Base-by-base conservation (phyloP, 306 rosid genomes). In the Acacia acuminata region DNA sequence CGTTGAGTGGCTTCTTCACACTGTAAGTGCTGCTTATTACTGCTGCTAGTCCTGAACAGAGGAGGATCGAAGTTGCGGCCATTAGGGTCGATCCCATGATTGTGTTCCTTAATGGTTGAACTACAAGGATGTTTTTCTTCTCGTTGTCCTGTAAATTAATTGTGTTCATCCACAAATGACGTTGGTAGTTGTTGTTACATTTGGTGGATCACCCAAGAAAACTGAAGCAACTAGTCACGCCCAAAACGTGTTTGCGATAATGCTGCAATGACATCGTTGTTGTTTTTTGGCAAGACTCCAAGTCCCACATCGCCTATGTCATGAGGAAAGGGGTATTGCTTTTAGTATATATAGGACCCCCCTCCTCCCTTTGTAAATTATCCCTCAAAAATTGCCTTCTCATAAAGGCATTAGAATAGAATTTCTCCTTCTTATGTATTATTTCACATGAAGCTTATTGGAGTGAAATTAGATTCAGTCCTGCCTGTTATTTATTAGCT, bases 11-110 rank as follows among this genome's bases (percentile, higher is more conserved):
- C 61, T 96, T 94, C 75, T 96, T 96, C 24, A 94, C 87, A 42
- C 95, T 96, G 88, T 96, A 96, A 6, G 94, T 94, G 95, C 97
- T 96, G 90, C 99, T 96, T 70, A 96, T 75, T 0, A 96, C 93
- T 10, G 99, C 98, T 6, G 99, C 97, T 4, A 96, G 88, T 2
- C 99, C 99, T 9, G 87, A 86, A 71, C 97, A 89, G 1, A 96
- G 91, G 0, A 96, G 97, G 71, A 96, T 86, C 0, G 98, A 88
- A 1, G 97, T 94, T 3, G 99, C 94, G 74, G 99, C 99, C 99
- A 96, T 96, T 78, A 94, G 83, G 78, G 98, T 96, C 22, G 93
- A 88, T 30, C 97, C 99, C 99, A 94, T 96, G 79, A 94, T 84
- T 14, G 94, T 86, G 89, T 96, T 94, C 72, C 99, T 83, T 0